Evolutionary conservation across 108 stramenopile genomes (phyloP), one percentile per base, ranked within the genome.

Genomic region (Skeletonema tropicum): DNA sequence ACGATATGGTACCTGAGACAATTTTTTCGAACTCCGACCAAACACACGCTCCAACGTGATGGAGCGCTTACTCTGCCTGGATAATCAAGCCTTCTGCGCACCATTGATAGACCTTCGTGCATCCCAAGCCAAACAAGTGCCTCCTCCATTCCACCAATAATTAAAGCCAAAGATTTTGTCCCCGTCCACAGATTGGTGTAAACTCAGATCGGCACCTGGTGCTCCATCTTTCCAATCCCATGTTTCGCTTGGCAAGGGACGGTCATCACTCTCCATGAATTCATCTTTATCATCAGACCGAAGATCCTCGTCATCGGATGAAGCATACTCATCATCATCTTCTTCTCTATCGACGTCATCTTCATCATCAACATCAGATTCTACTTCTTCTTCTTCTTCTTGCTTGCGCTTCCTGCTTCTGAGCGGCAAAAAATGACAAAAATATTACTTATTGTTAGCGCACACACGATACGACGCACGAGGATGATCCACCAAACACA

Each of bases 1-100:
- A 70, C 57, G 70, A 70, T 59, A 70, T 30, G 70, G 70, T 19
- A 70, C 70, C 33, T 70, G 70, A 33, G 70, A 57, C 11, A n/a
- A n/a, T n/a, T n/a, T n/a, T n/a, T 5, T 68, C 6, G 23, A 3
- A 32, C 31, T 19, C 0, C 7, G 17, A 23, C 61, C 32, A n/a
- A 39, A 17, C 31, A 19, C 17, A 23, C 17, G 23, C n/a, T 39
- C 29, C 31, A 62, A 32, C 23, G 31, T 62, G 39, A 62, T 62
- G 29, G n/a, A 19, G 30, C 38, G 26, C 39, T 62, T 38, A 33
- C 10, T 25, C 19, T 62, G 61, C 23, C 36, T 25, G 61, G 61
- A 19, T 2, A 62, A 2, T 25, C 36, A 38, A 8, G 61, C 25
- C 6, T 21, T 9, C 35, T 19, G 35, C 10, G 10, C 61, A 8